These are phyloP conservation scores for Moniliophthora roreri DNA, from an alignment of 1,284 basidiomycete genomes.

Conservation along the genomic window DNA sequence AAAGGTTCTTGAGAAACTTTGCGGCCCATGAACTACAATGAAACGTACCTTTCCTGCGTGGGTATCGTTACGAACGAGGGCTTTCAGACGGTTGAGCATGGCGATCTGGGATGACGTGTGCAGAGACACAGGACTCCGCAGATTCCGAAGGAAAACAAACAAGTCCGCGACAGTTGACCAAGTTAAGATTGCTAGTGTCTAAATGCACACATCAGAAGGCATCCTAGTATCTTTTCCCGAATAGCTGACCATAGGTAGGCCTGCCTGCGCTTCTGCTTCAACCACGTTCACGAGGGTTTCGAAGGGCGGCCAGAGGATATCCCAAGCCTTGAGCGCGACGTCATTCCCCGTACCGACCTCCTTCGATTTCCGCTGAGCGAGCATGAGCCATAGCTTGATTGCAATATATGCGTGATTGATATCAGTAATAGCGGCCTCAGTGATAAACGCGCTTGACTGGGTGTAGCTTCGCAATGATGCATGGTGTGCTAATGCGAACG, in stretches of 20 bases:
- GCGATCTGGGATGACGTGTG: conserved; percentile 50
- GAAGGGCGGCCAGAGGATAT: conserved; percentile 72
- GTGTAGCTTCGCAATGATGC: conserved; percentile 40
- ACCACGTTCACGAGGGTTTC: conserved; percentile 51
- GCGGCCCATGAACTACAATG: background rate
- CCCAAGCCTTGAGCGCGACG: conserved; percentile 55
- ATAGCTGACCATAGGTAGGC: conserved; percentile 45
- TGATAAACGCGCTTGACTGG: conserved; percentile 29
- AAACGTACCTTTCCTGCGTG: conserved; percentile 46
- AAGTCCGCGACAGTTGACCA: conserved; percentile 65
- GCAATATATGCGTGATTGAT: conserved; percentile 67
- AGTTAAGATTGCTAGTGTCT: conserved; percentile 57
- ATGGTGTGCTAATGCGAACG: conserved; percentile 49
- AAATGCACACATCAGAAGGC: conserved; percentile 4
- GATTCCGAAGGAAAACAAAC: conserved; percentile 58
- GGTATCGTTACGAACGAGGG: conserved; percentile 44
- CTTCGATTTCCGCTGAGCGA: conserved; percentile 43
- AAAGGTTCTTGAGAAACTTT: conserved; percentile 4
- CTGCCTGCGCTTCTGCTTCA: conserved; percentile 44
- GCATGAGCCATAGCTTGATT: conserved; percentile 67
- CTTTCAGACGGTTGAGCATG: conserved; percentile 48
- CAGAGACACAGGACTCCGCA: conserved; percentile 52
- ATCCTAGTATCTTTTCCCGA: background rate
- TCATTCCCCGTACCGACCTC: conserved; percentile 31
- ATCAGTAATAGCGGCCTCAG: conserved; percentile 48